Conservation (phyloP, 2,329 filamentous ascomycete genomes). For the Diplodia mutila region DNA sequence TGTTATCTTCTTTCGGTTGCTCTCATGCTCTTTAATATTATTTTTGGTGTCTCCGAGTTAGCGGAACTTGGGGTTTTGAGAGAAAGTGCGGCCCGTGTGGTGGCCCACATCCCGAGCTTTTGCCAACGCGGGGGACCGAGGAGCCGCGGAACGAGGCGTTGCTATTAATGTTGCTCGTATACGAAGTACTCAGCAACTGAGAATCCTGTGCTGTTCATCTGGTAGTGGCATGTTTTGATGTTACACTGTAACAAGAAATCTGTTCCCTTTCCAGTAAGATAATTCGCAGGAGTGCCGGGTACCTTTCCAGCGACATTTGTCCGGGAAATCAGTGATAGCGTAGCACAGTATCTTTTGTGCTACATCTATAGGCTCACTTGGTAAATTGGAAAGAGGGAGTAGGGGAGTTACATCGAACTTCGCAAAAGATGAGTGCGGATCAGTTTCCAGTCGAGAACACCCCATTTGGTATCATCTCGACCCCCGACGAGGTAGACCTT, state of each 20-base stretch:
- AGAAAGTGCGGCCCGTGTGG: neutral
- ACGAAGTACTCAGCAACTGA: neutral
- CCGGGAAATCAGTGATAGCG: neutral
- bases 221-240: neutral
- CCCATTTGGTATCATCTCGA: conserved; percentile 21
- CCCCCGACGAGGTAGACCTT: neutral
- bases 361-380: no score
- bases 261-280: neutral
- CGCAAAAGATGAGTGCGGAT: neutral
- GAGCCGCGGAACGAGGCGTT: neutral
- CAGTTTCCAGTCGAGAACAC: conserved; percentile 8
- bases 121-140: neutral
- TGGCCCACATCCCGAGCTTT: conserved; percentile 2
- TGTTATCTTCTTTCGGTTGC: no score
- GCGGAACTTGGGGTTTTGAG: neutral
- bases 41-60: no score
- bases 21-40: no score
- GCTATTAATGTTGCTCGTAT: neutral
- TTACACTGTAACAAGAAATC: no score
- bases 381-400: fast-evolving
- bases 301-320: neutral
- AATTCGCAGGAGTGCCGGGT: neutral
- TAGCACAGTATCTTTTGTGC: no score
- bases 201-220: neutral
- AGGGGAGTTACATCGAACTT: neutral